Percentiles rank a stretch among this genome's conserved stretches.
Conservation (phyloP, 208 protist species). For the Lotmaria passim region DNA sequence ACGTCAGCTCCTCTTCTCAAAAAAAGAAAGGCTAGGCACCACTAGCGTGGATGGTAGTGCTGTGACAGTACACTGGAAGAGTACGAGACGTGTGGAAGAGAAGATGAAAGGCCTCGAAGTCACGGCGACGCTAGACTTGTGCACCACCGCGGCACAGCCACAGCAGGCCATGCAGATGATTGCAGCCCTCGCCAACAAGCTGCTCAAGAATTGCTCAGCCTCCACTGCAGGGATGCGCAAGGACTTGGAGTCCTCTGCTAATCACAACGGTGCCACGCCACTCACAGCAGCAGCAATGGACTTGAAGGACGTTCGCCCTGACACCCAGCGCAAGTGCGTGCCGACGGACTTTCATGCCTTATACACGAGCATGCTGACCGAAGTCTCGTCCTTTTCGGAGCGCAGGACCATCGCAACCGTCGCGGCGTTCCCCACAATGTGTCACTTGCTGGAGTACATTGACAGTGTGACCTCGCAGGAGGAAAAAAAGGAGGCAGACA, state of each 20-base stretch:
- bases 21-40: too few relatives aligned
- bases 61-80: too few relatives aligned
- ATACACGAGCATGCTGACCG: constrained; percentile 72
- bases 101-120: too few relatives aligned
- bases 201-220: constrained; percentile 20
- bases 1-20: not conserved
- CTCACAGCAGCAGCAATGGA: not conserved
- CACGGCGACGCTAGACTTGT: constrained; percentile 19
- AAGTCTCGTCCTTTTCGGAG: constrained; percentile 67
- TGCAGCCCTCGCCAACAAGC: constrained; percentile 26
- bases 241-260: too few relatives aligned
- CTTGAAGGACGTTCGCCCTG: constrained; percentile 40
- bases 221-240: not conserved
- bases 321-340: constrained; percentile 64
- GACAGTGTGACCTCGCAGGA: constrained; percentile 19
- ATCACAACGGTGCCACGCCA: not conserved
- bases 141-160: constrained; percentile 24
- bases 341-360: constrained; percentile 73
- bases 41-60: too few relatives aligned
- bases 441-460: constrained; percentile 57
- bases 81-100: too few relatives aligned
- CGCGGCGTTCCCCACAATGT: constrained; percentile 67
- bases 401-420: constrained; percentile 57
- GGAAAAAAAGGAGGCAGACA: not conserved
- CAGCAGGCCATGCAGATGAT: constrained; percentile 34